These are phyloP conservation scores for Moesziomyces antarcticus DNA, from an alignment of 1,284 basidiomycete genomes.

Conservation along the genomic window DNA sequence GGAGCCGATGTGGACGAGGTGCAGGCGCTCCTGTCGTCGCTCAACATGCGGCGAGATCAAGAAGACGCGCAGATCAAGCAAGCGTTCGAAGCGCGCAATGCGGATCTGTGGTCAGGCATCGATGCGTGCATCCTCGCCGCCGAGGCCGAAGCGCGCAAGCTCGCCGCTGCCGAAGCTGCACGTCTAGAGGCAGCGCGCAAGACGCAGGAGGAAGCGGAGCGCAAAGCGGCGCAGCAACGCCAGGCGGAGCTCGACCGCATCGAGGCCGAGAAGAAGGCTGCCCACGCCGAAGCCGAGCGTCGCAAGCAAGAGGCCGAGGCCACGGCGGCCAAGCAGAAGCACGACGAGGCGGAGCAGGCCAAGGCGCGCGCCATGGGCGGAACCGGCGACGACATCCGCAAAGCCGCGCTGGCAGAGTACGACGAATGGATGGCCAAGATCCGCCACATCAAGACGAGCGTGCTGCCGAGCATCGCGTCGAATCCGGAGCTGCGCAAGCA, in stretches of 20 bases:
- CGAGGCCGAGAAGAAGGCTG: conserved; percentile 53
- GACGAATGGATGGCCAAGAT: conserved; percentile 53
- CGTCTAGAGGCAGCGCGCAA: conserved; percentile 51
- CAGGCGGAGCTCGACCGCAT: conserved; percentile 57
- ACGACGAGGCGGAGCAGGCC: conserved; percentile 36
- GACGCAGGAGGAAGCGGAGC: conserved; percentile 58
- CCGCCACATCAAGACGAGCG: conserved; percentile 78
- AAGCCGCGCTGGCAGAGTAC: conserved; percentile 47
- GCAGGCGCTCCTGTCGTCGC: conserved; percentile 42
- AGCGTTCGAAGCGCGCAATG: conserved; percentile 61
- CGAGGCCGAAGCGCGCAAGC: conserved; percentile 47
- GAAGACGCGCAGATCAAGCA: conserved; percentile 51
- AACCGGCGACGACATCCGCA: conserved; percentile 41
- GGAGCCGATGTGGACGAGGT: conserved; percentile 54
- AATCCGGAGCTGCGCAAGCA: conserved; percentile 71
- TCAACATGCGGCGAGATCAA: conserved; percentile 52
- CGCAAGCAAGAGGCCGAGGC: conserved; percentile 32
- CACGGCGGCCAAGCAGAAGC: conserved; percentile 43
- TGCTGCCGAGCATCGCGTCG: conserved; percentile 80
- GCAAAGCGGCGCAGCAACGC: conserved; percentile 44
- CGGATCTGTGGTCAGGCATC: conserved; percentile 61
- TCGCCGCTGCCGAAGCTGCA: conserved; percentile 52
- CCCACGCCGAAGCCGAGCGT: conserved; percentile 37
- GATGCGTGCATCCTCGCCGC: conserved; percentile 60
- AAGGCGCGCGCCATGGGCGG: conserved; percentile 42